Evolutionary conservation across 2,329 filamentous ascomycete genomes (phyloP), one percentile per base, ranked within the genome.

Genomic region (Neophaeococcomyces aloes): DNA sequence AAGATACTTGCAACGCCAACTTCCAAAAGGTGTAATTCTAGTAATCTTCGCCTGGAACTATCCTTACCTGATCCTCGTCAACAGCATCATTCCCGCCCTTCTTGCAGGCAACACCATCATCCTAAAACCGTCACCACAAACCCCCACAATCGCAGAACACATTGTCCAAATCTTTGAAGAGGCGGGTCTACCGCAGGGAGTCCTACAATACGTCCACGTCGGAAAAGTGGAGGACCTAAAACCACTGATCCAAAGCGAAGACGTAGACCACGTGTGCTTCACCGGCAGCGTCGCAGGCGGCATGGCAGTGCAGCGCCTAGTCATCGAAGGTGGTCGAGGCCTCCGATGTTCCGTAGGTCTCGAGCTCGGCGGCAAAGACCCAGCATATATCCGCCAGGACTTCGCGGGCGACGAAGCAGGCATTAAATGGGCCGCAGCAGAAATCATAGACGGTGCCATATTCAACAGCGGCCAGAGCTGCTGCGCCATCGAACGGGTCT

Each of bases 391-490:
- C 43, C 74, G 89, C 48, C 70, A 70, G 5, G 89, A 96, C 57
- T 86, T 94, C 1, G 39, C 39, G n/a, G 39, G 39, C 21, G 87
- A 96, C 60, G 65, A 94, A 37, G 78, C 78, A 37, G 41, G 25
- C 2, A 38, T 44, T 10, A 27, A 38, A 17, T 95, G 88, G 89
- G 88, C 83, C 0, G 89, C 89, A 0, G 87, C 84, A 54, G 87
- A 95, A 65, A 91, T 96, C 56, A 86, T 96, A 11, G 89, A 96
- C 56, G 89, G 89, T 15, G 81, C 87, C n/a, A 72, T 96, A 45
- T 96, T 96, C 73, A 96, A 96, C 68, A 94, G 88, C 40, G 89
- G 89, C n/a, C 89, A 96, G 69, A 94, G 86, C 61, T 96, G 89
- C 71, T 96, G 89, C 65, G 84, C 86, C 18, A 72, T 96, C 42